Base-by-base conservation (phyloP, 805 yeast genomes). In the Sugiyamaella marilandica region DNA sequence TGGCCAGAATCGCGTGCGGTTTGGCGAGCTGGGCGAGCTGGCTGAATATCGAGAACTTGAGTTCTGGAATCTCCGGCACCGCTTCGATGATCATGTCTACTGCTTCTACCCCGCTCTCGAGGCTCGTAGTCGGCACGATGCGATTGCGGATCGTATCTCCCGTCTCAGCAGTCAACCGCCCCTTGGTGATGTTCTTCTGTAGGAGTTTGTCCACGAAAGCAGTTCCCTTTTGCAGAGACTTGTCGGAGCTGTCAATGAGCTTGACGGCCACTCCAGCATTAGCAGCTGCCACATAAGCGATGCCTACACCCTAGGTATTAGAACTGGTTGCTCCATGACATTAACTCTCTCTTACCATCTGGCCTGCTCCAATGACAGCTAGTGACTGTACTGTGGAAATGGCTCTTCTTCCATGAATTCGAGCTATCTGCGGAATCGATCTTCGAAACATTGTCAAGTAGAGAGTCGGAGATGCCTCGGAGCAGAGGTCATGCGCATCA, bases 291-390 rank as follows among this genome's bases (percentile, higher is more conserved):
- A 70, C 75, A 35, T 69, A 65, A 35, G 76, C 77, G 43, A 73
- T 73, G 11, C 76, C 76, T 0, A 69, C 67, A 29, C 76, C 75
- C 70, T 65, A 31, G 10, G 43, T 32, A 18, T 21, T 21, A 33
- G 29, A 8, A 18, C 35, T n/a, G n/a, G n/a, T n/a, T n/a, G n/a
- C n/a, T n/a, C n/a, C n/a, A 24, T 24, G 7, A 3, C 29, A 24
- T 24, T 24, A 24, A 24, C 29, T 7, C 29, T 5, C 29, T 24
- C 61, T 44, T 51, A 65, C 71, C 76, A 73, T 73, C 56, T 73
- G 76, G 52, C 76, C 76, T 2, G 75, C 71, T 24, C 76, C 76
- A 41, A 73, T 63, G 11, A 71, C 75, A 5, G 72, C 66, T 41
- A 71, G 51, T 10, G 62, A 54, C 49, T 57, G 51, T 5, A 31